Base-by-base conservation (phyloP, 371 early-diverging fungal species). In the Entomophthora muscae region DNA sequence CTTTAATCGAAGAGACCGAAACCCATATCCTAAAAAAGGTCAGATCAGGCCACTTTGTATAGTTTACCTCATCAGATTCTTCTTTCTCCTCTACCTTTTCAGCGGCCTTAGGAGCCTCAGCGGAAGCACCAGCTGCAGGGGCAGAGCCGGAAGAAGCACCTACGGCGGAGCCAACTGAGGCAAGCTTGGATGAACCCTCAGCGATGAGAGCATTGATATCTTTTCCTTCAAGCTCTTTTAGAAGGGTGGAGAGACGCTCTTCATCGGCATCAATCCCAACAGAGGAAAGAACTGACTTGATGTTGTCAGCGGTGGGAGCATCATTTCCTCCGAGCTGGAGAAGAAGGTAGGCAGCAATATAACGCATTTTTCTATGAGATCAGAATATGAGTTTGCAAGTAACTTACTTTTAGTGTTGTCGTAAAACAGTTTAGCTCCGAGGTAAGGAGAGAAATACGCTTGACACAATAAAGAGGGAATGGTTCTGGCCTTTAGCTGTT, bases 311-410 rank as follows among this genome's bases (percentile, higher is more conserved):
- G 71, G 88, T 71, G 71, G 96, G 93, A 72, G 81, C 67, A 72
- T 81, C 79, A 74, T 91, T 89, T 69, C 90, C 91, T 77, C 89
- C 93, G 76, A 87, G 84, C 72, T 80, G 76, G 73, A 92, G 87
- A 72, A 97, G 89, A 74, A 97, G 83, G 87, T 93, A 95, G 72
- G 97, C 95, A 71, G 93, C 96, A 75, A 97, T 81, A 79, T 88
- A 85, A 85, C 93, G 92, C 97, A 94, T 96, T 58, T 65, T 54
- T 55, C 12, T n/a, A 12, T 12, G 12, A 55, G 28, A 24, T 55
- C 13, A n/a, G n/a, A 55, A 27, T 22, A 24, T 24, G 26, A 24
- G 13, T 55, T 17, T 26, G 56, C n/a, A n/a, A n/a, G n/a, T n/a
- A n/a, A n/a, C 24, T 58, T 28, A 24, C 31, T 28, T 28, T 28